Percentiles rank a stretch among this genome's conserved stretches.
Conservation (phyloP, 1,284 basidiomycete species). For the Ustilago hordei region DNA sequence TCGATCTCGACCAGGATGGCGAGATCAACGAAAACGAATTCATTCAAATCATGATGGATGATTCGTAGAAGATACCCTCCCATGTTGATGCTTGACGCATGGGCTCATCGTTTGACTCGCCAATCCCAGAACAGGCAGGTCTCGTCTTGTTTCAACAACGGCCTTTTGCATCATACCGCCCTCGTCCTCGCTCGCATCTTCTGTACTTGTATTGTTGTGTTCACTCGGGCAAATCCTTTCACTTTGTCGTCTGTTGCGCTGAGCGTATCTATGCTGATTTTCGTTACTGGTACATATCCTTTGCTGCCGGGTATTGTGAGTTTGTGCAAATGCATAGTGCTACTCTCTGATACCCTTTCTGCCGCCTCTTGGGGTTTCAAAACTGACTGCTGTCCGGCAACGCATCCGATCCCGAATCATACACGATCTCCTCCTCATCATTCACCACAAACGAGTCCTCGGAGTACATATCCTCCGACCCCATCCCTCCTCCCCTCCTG, state of each 20-base stretch:
- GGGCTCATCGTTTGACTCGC: not conserved
- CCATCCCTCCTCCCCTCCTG: constrained; percentile 18
- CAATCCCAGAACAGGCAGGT: not conserved
- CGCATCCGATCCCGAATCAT: constrained; percentile 33
- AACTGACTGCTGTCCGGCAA: constrained; percentile 41
- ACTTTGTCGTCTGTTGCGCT: not conserved
- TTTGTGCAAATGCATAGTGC: not conserved
- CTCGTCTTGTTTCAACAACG: no score
- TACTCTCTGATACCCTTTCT: not conserved
- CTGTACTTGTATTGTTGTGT: constrained; percentile 23
- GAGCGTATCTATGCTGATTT: not conserved
- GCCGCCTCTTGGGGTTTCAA: not conserved
- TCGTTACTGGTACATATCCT: not conserved
- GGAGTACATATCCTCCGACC: constrained; percentile 54
- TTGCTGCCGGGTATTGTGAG: not conserved
- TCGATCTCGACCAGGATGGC: constrained; percentile 97
- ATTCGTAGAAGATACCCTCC: constrained; percentile 67
- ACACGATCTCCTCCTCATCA: constrained; percentile 58
- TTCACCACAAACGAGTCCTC: constrained; percentile 63
- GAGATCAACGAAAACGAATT: constrained; percentile 96
- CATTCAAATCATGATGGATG: constrained; percentile 96
- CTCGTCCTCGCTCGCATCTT: not conserved
- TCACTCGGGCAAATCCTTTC: not conserved
- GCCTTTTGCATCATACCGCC: not conserved
- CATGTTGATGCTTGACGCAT: not conserved